Evolutionary conservation across 768 basidiomycete genomes (phyloP), one percentile per base, ranked within the genome.

Genomic region (Suillus cothurnatus): DNA sequence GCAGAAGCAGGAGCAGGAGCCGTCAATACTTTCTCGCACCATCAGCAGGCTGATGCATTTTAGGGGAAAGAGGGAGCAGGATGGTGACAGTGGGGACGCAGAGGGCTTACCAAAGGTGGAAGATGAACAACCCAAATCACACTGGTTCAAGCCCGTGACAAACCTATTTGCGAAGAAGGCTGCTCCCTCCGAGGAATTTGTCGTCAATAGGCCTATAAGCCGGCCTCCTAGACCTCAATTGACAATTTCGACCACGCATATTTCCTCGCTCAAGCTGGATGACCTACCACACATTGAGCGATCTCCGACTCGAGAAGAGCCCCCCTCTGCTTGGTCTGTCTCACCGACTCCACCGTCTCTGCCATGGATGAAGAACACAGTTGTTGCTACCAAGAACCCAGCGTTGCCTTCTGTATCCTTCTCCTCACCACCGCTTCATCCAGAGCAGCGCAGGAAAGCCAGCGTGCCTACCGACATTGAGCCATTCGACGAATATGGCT

Each of bases 241-340:
- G 68, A 77, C 78, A 14, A 81, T 88, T 64, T 81, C 80, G 4
- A 76, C 82, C n/a, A 77, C 80, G 36, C 76, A 71, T 62, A 77
- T 82, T 21, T 73, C 79, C n/a, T 70, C 67, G 5, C 64, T 73
- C 5, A 74, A 70, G 23, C 65, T 65, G 3, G 69, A 61, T 23
- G 63, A 68, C 66, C 68, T 79, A 0, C 78, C 77, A 12, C 70
- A 65, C 41, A 67, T 79, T 39, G 81, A 79, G 36, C 61, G 45
- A 36, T 68, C 65, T n/a, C 68, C 75, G 14, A 69, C 66, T 23
- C 68, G 47, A 41, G 70, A 72, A 34, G 72, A 69, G 56, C 74
- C 76, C 26, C n/a, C 68, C 12, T 71, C 77, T 14, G 72, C 69
- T 3, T 73, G 74, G 76, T 77, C 79, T 15, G 66, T 74, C 28